Conservation (phyloP, 2,329 filamentous ascomycete genomes). For the Fusarium setosum region DNA sequence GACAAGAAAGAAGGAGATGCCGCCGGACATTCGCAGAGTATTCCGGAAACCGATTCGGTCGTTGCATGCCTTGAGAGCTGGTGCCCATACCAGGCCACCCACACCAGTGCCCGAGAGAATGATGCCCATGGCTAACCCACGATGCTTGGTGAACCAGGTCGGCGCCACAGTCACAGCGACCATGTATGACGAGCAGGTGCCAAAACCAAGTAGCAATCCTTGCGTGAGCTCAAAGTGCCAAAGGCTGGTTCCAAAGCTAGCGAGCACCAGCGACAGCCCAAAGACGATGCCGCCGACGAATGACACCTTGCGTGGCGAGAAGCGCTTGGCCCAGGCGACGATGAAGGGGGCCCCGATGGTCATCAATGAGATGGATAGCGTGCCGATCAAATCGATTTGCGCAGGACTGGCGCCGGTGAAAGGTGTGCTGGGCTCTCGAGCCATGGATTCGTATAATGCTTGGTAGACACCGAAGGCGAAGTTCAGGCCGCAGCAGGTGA, state of each 20-base stretch:
- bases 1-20: not conserved
- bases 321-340: not conserved
- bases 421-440: not conserved
- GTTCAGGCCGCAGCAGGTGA: slow-evolving; percentile 14
- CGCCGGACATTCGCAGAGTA: not conserved
- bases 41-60: not conserved
- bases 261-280: not conserved
- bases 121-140: not conserved
- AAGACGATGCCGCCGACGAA: not conserved
- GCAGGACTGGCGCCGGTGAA: not conserved
- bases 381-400: not conserved
- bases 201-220: not conserved
- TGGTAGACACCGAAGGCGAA: slow-evolving; percentile 22
- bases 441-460: slow-evolving; percentile 13
- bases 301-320: not conserved
- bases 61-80: not conserved
- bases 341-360: not conserved
- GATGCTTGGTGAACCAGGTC: not conserved
- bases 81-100: not conserved
- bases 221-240: not conserved
- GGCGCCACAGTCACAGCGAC: not conserved
- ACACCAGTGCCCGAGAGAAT: not conserved
- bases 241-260: not conserved
- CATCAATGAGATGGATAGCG: not conserved
- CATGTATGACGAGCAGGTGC: not conserved